Evolutionary conservation across 2,329 filamentous ascomycete genomes (phyloP).

Genomic region (Botrytis paeoniae): DNA sequence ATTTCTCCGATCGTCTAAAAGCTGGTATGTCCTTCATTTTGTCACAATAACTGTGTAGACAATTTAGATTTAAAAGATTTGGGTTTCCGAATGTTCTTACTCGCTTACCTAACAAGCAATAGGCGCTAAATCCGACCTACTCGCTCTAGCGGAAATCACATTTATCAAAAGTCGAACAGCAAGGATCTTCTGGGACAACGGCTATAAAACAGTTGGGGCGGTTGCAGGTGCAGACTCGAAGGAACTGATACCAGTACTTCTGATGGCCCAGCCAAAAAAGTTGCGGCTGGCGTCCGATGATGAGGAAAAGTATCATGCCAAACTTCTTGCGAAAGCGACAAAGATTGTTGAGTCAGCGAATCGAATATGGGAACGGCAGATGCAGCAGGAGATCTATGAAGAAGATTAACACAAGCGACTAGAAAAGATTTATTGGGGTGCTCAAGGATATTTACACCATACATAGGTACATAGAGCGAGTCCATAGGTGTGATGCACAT

Average conservation of each 20-base stretch:
- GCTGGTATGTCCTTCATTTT: slow-evolving; percentile 41
- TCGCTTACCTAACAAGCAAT: slow-evolving; percentile 11
- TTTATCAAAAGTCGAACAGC: slow-evolving; percentile 77
- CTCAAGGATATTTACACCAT: not conserved
- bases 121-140: slow-evolving; percentile 66
- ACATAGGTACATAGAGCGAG: not conserved
- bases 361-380: slow-evolving; percentile 55
- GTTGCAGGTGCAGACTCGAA: slow-evolving; percentile 67
- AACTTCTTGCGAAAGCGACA: slow-evolving; percentile 63
- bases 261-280: slow-evolving; percentile 70
- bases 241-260: slow-evolving; percentile 67
- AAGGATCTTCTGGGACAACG: slow-evolving; percentile 72
- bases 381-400: slow-evolving; percentile 28
- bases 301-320: slow-evolving; percentile 59
- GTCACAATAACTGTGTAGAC: not conserved
- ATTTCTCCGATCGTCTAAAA: slow-evolving; percentile 71
- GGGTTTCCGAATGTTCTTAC: not conserved
- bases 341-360: slow-evolving; percentile 68
- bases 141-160: slow-evolving; percentile 68
- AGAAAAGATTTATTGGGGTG: no score
- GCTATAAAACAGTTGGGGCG: slow-evolving; percentile 64
- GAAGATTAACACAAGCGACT: slow-evolving; percentile 20
- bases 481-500: not conserved
- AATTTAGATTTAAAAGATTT: not conserved
- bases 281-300: slow-evolving; percentile 53